Percentiles rank a stretch among this genome's conserved stretches.
Conservation (phyloP, 306 rosid genomes). For the Clitoria ternatea region DNA sequence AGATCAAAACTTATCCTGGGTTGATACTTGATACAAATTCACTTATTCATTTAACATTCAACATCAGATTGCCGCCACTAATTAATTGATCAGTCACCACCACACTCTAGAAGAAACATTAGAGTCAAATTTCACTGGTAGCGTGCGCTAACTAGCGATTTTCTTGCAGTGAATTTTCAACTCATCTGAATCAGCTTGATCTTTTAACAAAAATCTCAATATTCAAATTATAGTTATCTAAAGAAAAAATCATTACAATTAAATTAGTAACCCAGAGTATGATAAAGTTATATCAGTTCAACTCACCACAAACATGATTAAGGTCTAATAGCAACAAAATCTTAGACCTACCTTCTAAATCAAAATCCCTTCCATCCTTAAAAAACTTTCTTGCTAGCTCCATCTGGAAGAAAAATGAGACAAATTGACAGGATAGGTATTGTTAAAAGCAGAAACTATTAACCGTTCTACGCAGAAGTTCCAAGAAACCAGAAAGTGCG, state of each 20-base stretch:
- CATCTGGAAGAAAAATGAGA: conserved; percentile 50
- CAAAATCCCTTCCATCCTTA: conserved; percentile 75
- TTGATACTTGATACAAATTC: conserved; percentile 20
- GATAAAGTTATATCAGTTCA: neutral
- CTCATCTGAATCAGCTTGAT: conserved; percentile 10
- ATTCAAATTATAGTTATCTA: conserved; percentile 1
- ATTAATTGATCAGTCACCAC: neutral
- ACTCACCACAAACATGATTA: neutral
- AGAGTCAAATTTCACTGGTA: too few relatives aligned
- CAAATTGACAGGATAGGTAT: conserved; percentile 2
- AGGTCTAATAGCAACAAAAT: conserved; percentile 14
- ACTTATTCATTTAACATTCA: conserved; percentile 3
- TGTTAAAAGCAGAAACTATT: conserved; percentile 8
- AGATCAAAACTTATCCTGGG: neutral
- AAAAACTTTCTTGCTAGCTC: conserved; percentile 76
- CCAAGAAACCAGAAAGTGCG: neutral
- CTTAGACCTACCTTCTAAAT: conserved; percentile 71
- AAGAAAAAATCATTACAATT: neutral
- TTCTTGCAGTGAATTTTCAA: conserved; percentile 17
- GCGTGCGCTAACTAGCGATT: too few relatives aligned
- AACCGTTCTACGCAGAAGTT: neutral
- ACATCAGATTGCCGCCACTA: neutral
- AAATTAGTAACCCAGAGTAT: neutral
- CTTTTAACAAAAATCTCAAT: neutral
- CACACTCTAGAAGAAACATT: neutral